A percentile compares a stretch with the other conserved stretches of the same genome.
These are phyloP conservation scores for Malus sieversii DNA, from an alignment of 306 rosid genomes.

Conservation along the genomic window DNA sequence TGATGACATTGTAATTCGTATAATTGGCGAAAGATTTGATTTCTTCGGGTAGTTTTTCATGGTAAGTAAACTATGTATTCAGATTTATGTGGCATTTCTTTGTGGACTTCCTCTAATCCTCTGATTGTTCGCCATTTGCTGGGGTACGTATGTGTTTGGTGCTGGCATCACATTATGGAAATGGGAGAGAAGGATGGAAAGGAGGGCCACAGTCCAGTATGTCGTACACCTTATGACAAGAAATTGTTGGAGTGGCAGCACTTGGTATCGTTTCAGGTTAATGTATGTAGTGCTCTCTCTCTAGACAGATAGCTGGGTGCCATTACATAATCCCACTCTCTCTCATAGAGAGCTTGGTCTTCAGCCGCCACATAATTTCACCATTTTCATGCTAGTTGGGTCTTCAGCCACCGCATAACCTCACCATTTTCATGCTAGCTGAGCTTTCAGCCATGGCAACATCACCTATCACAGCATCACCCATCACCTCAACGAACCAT, in stretches of 20 bases:
- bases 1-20: not conserved
- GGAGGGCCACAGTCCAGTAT: conserved; percentile 88
- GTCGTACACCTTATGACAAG: conserved; percentile 83
- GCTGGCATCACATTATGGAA: conserved; percentile 95
- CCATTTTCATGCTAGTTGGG: too few relatives aligned
- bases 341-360: too few relatives aligned
- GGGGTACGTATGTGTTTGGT: conserved; percentile 87
- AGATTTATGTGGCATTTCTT: not conserved
- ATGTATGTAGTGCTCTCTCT: not conserved
- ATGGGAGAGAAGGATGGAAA: conserved; percentile 95
- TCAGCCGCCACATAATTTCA: too few relatives aligned
- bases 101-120: not conserved
- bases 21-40: not conserved
- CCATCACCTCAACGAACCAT: too few relatives aligned
- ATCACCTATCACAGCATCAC: too few relatives aligned
- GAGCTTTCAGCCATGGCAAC: too few relatives aligned
- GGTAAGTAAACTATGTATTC: not conserved
- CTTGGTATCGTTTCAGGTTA: conserved; percentile 13
- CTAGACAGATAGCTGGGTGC: too few relatives aligned
- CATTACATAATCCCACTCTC: too few relatives aligned
- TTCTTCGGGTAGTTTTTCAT: not conserved
- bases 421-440: too few relatives aligned
- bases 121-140: not conserved
- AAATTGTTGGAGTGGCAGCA: conserved; percentile 80
- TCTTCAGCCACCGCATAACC: too few relatives aligned